These are phyloP conservation scores for Sporothrix schenckii DNA, from an alignment of 2,329 filamentous ascomycete genomes.

Conservation along the genomic window DNA sequence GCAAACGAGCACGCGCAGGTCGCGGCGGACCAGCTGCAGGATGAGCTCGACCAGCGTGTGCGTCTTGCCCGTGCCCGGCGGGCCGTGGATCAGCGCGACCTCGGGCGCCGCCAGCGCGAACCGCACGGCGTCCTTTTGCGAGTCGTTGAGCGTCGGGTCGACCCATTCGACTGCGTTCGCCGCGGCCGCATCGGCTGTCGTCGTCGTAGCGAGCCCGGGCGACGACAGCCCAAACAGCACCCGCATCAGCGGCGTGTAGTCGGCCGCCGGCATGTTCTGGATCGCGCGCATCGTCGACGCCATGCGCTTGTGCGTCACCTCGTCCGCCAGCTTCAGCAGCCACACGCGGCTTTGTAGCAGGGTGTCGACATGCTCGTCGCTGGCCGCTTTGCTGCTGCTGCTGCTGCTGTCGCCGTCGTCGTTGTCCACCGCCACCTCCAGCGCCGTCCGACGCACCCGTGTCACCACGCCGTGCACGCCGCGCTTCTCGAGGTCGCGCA, in stretches of 20 bases:
- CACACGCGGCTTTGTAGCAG: conserved; percentile 52
- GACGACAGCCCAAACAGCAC: conserved; percentile 64
- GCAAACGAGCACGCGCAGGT: conserved; percentile 82
- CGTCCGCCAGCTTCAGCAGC: conserved; percentile 69
- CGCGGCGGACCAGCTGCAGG: conserved; percentile 77
- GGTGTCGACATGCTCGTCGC: conserved; percentile 53
- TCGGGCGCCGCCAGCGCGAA: conserved; percentile 84
- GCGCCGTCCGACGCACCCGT: conserved; percentile 58
- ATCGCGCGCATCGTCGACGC: conserved; percentile 64
- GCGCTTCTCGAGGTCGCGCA: conserved; percentile 68
- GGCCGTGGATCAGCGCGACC: conserved; percentile 88
- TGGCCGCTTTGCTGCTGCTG: conserved; percentile 56
- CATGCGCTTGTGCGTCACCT: conserved; percentile 69
- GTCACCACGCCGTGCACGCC: conserved; percentile 73
- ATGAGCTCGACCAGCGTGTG: conserved; percentile 96
- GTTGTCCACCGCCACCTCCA: conserved; percentile 70
- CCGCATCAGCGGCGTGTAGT: conserved; percentile 62
- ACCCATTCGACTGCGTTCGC: conserved; percentile 56
- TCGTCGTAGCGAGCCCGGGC: conserved; percentile 44
- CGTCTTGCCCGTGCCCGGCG: conserved; percentile 95
- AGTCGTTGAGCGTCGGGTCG: conserved; percentile 64
- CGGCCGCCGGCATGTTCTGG: conserved; percentile 59
- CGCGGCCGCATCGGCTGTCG: conserved; percentile 39
- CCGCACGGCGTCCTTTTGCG: conserved; percentile 69
- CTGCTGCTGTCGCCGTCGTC: conserved; percentile 31